Evolutionary conservation across 2,329 filamentous ascomycete genomes (phyloP).

Genomic region (Monilinia polystroma): DNA sequence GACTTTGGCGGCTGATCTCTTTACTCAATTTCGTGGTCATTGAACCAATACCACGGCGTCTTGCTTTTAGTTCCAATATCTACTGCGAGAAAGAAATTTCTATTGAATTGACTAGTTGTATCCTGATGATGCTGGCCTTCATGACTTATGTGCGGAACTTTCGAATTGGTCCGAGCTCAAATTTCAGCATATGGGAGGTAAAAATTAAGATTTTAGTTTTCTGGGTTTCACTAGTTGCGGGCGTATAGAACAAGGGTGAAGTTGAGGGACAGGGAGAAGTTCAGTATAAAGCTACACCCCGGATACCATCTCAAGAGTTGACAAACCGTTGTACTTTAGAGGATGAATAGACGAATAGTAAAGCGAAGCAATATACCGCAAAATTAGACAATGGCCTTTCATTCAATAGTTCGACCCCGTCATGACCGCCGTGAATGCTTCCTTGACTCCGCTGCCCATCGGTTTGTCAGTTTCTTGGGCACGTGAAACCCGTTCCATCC

Average conservation of each 20-base stretch:
- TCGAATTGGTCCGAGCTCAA: too few species aligned
- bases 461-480: neutral
- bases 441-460: conserved; percentile 22
- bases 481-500: neutral
- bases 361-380: neutral
- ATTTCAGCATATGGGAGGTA: too few species aligned
- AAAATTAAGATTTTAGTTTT: too few species aligned
- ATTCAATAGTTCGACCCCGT: conserved; percentile 19
- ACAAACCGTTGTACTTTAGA: neutral
- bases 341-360: neutral
- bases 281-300: neutral
- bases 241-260: neutral
- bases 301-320: too few species aligned
- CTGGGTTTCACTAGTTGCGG: neutral
- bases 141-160: too few species aligned
- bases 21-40: too few species aligned
- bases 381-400: neutral
- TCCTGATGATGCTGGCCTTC: too few species aligned
- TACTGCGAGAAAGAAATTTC: too few species aligned
- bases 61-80: too few species aligned
- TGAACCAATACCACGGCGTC: too few species aligned
- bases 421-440: conserved; percentile 24
- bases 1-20: too few species aligned
- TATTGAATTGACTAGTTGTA: neutral
- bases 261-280: neutral